phyloP scores from a whole-genome alignment of 2,329 filamentous ascomycete species.

The Dendrostoma leiphaemia region DNA sequence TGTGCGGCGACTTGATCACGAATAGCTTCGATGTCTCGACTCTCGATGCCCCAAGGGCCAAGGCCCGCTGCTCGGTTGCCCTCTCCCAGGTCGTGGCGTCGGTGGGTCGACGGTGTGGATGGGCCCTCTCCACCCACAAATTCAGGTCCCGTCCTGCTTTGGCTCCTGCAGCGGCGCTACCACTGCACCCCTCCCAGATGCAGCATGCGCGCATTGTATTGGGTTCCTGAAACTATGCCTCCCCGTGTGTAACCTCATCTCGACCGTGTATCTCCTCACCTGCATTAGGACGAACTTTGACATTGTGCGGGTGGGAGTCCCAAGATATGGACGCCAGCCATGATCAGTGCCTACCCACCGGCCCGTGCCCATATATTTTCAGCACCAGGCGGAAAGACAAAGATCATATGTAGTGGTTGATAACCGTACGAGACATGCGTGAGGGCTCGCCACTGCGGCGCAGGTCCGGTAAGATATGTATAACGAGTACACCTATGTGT shows the following conservation, averaged over 20 bases:
- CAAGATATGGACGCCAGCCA: no score
- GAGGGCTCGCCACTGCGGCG: not conserved
- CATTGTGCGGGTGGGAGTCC: not conserved
- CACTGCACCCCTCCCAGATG: constrained; percentile 15
- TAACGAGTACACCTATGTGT: not conserved
- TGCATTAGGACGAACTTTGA: constrained; percentile 10
- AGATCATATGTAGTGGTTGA: no score
- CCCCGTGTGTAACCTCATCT: constrained; percentile 18
- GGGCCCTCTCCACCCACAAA: constrained; percentile 1
- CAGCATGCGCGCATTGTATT: constrained; percentile 13
- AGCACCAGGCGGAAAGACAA: no score
- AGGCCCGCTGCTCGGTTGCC: no score
- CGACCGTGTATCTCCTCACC: constrained; percentile 10
- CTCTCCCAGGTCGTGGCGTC: not conserved
- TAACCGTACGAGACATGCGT: not conserved
- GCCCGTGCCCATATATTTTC: no score
- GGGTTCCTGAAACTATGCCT: constrained; percentile 13
- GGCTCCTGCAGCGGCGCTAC: constrained; percentile 18
- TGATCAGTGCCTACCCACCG: no score
- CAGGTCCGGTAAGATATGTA: not conserved
- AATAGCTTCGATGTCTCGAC: not conserved
- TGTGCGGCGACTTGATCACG: not conserved
- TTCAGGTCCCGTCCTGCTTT: constrained; percentile 6
- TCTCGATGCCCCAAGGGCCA: not conserved
- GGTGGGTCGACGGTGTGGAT: constrained; percentile 4